Evolutionary conservation across 805 yeast genomes (phyloP), one percentile per base, ranked within the genome.

Genomic region (Kodamaea laetipori): DNA sequence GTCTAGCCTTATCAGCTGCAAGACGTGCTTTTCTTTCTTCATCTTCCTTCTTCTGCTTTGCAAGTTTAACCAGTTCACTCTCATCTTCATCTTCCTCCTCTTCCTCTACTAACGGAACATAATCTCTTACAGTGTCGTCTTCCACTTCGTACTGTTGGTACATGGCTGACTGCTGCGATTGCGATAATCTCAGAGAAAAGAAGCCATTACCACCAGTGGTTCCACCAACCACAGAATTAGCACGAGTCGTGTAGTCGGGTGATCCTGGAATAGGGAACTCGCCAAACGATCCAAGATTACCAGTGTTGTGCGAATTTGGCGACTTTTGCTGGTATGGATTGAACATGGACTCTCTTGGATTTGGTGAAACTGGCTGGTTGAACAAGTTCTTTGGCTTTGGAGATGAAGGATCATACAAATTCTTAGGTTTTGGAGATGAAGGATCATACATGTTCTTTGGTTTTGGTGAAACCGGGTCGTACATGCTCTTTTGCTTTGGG

Each of bases 231-330:
- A 70, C 73, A 4, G 75, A 69, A 46, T 71, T 70, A 17, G 74
- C 75, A 41, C 76, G 46, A 1, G 73, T 69, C n/a, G 75, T 67
- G 39, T 56, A 55, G 17, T 71, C 76, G 1, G 76, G 76, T 0
- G 74, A 65, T 1, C 73, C 73, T 3, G 76, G 76, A 18, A 70
- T 69, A 3, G 76, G 71, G 52, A 69, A 71, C 39, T 67, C 74
- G 26, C 63, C 67, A 37, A 67, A 64, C 12, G 60, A 55, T 32
- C 52, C 47, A 28, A 57, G 58, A 27, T 55, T 43, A 10, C 30
- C 39, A 13, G 35, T 32, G 6, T 28, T 40, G 6, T 23, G 16
- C 11, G 10, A n/a, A n/a, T 9, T 17, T 5, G 34, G 34, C 3
- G 25, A 11, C 9, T 44, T 52, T 4, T 41, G 50, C 33, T 60